Base-by-base conservation (phyloP, 306 rosid species). In the Elaeagnus macrophylla region DNA sequence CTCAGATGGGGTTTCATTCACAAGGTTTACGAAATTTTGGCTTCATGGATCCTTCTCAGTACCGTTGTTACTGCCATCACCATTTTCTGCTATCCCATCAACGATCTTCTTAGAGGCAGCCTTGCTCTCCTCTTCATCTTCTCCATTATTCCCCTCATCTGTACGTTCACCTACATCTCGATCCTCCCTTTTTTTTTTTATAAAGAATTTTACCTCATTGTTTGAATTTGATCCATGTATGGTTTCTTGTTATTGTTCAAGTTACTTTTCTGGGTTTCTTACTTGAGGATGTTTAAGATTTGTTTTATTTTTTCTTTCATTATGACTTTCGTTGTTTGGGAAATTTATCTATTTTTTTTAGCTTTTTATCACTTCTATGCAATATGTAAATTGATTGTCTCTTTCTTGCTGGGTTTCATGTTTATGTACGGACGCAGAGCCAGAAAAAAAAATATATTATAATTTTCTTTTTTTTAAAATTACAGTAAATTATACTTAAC, bases 1-100 rank as follows among this genome's bases (percentile, higher is more conserved):
- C 95, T 90, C 67, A 95, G 97, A 66, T 90, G 97, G 97, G 97
- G 95, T 0, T 90, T 90, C 75, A 75, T 90, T 14, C 97, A 95
- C 48, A 90, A 90, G 69, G 97, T 91, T 19, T 91, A 86, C 50
- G 97, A 91, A 1, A 91, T 91, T 71, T 77, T 91, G 53, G 79
- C 94, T 40, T 69, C 83, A 0, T 95, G 85, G 94, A 68, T 89
- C 71, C 49, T 89, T 8, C 81, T 89, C 51, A 89, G 95, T 67
- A 83, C 97, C 60, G 8, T 81, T 40, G 83, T 89, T 51, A 83
- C 97, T 64, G 56, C 80, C 65, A 7, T 81, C 55, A 85, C 95
- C 79, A 87, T 89, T 32, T 77, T 89, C 52, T 83, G 73, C 39
- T 0, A 85, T 45, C 89, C 90, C 4, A 48, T 85, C 72, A 85